Evolutionary conservation across 768 basidiomycete genomes (phyloP), one percentile per base, ranked within the genome.

Genomic region (Kwoniella heveanensis): DNA sequence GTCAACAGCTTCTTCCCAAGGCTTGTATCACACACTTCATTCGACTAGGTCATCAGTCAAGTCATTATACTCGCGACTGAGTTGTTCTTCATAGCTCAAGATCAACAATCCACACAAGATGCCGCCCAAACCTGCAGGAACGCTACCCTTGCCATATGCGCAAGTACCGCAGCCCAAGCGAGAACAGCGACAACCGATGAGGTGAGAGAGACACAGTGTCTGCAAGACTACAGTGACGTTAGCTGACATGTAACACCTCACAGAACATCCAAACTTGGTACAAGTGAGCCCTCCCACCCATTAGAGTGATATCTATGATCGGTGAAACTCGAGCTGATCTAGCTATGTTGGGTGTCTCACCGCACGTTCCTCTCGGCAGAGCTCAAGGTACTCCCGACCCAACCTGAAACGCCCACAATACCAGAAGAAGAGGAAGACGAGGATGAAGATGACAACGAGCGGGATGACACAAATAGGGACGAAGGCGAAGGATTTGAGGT

Each of bases 181-280:
- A 57, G 77, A 80, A 57, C 69, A 65, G 21, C 65, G 79, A 54
- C 77, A 77, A 49, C 79, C 79, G 25, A 77, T 78, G 70, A 58
- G 78, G 78, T 79, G 54, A 71, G 76, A 65, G 7, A 27, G 22
- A 32, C 37, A n/a, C n/a, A n/a, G n/a, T n/a, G n/a, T n/a, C n/a
- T n/a, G n/a, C n/a, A n/a, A n/a, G n/a, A n/a, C 19, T 58, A 24
- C 22, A 24, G 54, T 13, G 15, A 48, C 10, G 44, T 29, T 9
- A 19, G 52, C 19, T 58, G 50, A 57, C 47, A 54, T 21, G 37
- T 53, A 27, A 17, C 25, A 44, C 1, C 32, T 32, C 1, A 17
- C 44, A 79, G 79, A 60, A 80, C 79, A 27, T 80, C 79, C 6
- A 80, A 80, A 58, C 71, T 77, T 1, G 71, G 72, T 10, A 78